phyloP scores from a whole-genome alignment of 2,329 filamentous ascomycete species.

The Alternaria longipes region DNA sequence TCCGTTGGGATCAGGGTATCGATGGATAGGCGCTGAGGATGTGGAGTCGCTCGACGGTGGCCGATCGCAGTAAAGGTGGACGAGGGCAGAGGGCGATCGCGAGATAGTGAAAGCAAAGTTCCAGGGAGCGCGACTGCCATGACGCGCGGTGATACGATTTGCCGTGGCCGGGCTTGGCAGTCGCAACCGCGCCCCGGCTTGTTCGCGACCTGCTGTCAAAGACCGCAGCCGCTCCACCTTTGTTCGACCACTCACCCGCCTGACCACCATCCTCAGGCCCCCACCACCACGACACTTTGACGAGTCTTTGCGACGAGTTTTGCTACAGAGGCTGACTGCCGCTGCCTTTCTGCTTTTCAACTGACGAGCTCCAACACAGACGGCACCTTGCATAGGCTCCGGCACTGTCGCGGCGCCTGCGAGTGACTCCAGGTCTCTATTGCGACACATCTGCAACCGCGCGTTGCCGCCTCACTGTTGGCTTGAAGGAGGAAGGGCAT shows the following conservation, averaged over 20 bases:
- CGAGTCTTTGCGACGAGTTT: neutral
- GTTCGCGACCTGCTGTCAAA: slow-evolving; percentile 13
- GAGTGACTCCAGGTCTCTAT: slow-evolving; percentile 7
- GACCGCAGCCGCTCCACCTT: slow-evolving; percentile 10
- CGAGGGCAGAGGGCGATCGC: slow-evolving; percentile 13
- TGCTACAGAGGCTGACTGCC: neutral
- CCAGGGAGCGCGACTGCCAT: slow-evolving; percentile 32
- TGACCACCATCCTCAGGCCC: slow-evolving; percentile 14
- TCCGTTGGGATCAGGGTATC: neutral
- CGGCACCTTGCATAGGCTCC: slow-evolving; percentile 1
- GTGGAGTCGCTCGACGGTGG: neutral
- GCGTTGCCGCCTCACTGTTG: slow-evolving; percentile 30
- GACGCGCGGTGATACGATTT: slow-evolving; percentile 32
- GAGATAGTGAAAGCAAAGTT: slow-evolving; percentile 21
- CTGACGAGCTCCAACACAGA: slow-evolving; percentile 4
- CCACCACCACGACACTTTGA: slow-evolving; percentile 1
- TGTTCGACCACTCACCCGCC: slow-evolving; percentile 13
- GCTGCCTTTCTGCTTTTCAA: neutral
- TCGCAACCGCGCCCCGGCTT: neutral
- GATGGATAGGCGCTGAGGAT: neutral
- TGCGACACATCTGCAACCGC: slow-evolving; percentile 25
- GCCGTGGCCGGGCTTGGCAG: slow-evolving; percentile 25
- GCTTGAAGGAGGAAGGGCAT: slow-evolving; percentile 44
- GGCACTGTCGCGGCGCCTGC: slow-evolving; percentile 5
- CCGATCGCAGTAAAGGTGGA: slow-evolving; percentile 4